Evolutionary conservation across 352 stramenopile species (phyloP), one percentile per base, ranked within the genome.

Genomic region (Pythium periplocum): DNA sequence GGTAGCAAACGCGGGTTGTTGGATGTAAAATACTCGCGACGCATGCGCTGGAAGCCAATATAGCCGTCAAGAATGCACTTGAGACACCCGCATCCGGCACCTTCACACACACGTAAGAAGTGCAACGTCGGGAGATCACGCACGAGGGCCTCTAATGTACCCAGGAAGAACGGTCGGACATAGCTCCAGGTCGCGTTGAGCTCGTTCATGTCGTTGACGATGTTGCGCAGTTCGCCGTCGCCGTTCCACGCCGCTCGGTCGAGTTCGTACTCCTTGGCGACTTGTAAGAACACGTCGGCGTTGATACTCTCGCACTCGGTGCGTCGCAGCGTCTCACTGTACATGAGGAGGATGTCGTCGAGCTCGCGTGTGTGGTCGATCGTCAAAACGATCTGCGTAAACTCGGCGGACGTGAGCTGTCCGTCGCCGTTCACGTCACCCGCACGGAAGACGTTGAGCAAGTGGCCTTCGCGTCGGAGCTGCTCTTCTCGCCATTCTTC

Each of bases 51-150:
- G 51, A 93, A 90, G 17, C 80, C 83, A 17, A 87, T 69, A 53
- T 90, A 91, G 11, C 80, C 77, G 59, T 93, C 80, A 5, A 93
- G 63, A 37, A 93, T 77, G 57, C 83, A 91, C 59, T 93, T 88
- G 12, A 93, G 59, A 36, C 80, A 93, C 30, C 83, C 83, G 32
- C 83, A 93, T 3, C 83, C 83, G 11, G 83, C 78, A 2, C 75
- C 83, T 64, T 87, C 71, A 30, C 83, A 93, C 6, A 73, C 55
- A 6, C 78, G 78, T 1, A 93, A 54, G 37, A 87, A 85, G 45
- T 93, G 80, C 4, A 34, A 62, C 0, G 53, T 42, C 0, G 64
- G 64, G 11, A 89, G 58, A 48, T 89, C 77, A 6, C 78, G 53
- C 5, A 61, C 70, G 10, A 91, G 57, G 4, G 71, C 65, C 52